Percentiles rank a stretch among this genome's conserved stretches.
These are phyloP conservation scores for Fusarium hostae DNA, from an alignment of 2,329 filamentous ascomycete genomes.

Conservation along the genomic window DNA sequence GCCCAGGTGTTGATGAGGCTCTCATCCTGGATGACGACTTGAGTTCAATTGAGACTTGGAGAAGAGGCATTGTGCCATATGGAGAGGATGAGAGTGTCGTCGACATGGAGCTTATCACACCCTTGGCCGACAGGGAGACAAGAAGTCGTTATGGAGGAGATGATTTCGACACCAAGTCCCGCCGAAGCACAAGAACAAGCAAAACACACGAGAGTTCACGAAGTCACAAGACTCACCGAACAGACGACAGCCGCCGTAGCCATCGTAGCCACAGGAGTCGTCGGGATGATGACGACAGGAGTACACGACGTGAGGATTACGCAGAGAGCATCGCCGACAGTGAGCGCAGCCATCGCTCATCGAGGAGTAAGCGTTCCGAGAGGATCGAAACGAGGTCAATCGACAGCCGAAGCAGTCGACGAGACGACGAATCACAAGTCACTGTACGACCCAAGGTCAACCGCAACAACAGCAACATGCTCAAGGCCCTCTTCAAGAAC, in stretches of 20 bases:
- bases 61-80: constrained; percentile 63
- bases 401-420: constrained; percentile 49
- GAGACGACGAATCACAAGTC: constrained; percentile 49
- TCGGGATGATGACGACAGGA: constrained; percentile 34
- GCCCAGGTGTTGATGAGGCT: constrained; percentile 62
- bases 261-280: constrained; percentile 43
- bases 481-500: constrained; percentile 68
- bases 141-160: constrained; percentile 49
- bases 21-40: constrained; percentile 68
- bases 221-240: constrained; percentile 45
- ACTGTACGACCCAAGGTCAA: constrained; percentile 61
- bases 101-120: constrained; percentile 68
- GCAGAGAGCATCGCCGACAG: constrained; percentile 54
- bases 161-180: constrained; percentile 54
- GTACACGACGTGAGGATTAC: constrained; percentile 36
- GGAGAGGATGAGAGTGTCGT: constrained; percentile 61
- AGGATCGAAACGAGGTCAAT: constrained; percentile 49
- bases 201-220: constrained; percentile 45
- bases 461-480: constrained; percentile 61
- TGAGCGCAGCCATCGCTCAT: constrained; percentile 49
- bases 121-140: constrained; percentile 62
- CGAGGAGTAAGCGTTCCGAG: constrained; percentile 50
- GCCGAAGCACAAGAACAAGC: constrained; percentile 49
- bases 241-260: constrained; percentile 46
- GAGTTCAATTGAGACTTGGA: constrained; percentile 68